Conservation (phyloP, 2,329 filamentous ascomycete species). For the Aurifilum marmelostoma region DNA sequence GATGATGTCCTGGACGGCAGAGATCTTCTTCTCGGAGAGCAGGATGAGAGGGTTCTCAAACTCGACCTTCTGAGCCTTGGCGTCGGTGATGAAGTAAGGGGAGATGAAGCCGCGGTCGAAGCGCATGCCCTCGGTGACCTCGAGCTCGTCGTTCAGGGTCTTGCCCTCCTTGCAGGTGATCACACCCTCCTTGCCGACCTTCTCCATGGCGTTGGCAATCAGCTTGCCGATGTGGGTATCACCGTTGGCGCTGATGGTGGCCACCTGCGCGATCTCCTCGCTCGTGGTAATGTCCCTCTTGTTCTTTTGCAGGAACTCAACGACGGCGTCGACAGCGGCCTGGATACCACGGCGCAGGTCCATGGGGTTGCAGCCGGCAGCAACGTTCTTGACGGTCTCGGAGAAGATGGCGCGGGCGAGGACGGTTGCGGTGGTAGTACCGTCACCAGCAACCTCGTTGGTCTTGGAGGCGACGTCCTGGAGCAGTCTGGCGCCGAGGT, state of each 20-base stretch:
- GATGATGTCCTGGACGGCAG: constrained; percentile 97
- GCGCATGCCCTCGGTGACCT: constrained; percentile 99
- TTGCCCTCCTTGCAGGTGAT: constrained; percentile 99
- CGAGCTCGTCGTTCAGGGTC: constrained; percentile 95
- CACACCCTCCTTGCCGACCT: constrained; percentile 99
- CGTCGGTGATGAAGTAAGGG: constrained; percentile 99
- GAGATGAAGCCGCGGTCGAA: constrained; percentile 99
- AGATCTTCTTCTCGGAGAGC: constrained; percentile 99
- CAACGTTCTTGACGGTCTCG: constrained; percentile 99
- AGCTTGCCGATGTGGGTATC: constrained; percentile 93
- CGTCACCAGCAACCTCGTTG: constrained; percentile 98
- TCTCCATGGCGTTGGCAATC: constrained; percentile 99
- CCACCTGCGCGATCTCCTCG: constrained; percentile 95
- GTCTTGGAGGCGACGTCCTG: constrained; percentile 99
- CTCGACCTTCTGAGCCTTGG: constrained; percentile 98
- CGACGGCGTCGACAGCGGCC: constrained; percentile 91
- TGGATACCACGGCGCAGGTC: constrained; percentile 96
- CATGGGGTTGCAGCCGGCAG: constrained; percentile 99
- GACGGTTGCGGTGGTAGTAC: constrained; percentile 96
- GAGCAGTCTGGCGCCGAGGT: constrained; percentile 93
- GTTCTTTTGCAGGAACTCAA: constrained; percentile 92
- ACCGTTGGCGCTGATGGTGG: constrained; percentile 97
- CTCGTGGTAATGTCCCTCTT: constrained; percentile 98
- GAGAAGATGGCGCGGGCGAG: constrained; percentile 98
- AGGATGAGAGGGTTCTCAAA: constrained; percentile 99